phyloP scores from a whole-genome alignment of 129 eudicot species.

The Flaveria brownii region DNA sequence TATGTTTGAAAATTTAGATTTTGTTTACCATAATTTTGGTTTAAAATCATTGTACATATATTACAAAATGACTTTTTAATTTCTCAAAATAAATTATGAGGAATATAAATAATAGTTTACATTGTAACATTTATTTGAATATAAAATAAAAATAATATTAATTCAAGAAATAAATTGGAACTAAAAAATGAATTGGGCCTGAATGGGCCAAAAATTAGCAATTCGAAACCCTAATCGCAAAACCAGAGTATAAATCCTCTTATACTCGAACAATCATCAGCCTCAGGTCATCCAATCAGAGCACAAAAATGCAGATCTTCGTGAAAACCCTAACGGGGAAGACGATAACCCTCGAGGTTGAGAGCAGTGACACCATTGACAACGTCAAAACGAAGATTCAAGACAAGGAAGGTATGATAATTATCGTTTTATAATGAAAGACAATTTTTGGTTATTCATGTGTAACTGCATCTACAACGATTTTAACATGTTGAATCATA shows the following conservation, averaged over 20 bases:
- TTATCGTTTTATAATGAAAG: neutral
- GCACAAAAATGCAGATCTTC: slow-evolving; percentile 53
- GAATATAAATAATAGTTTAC: too few species aligned
- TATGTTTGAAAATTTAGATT: too few species aligned
- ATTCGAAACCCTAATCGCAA: slow-evolving; percentile 18
- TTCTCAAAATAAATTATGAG: too few species aligned
- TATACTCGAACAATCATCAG: neutral
- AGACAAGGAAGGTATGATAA: slow-evolving; percentile 51
- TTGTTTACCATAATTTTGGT: too few species aligned
- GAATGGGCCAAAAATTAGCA: slow-evolving; percentile 7
- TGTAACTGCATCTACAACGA: neutral
- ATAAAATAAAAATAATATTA: too few species aligned
- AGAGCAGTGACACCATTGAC: slow-evolving; percentile 54
- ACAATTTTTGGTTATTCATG: neutral
- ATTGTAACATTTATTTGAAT: too few species aligned
- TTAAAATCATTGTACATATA: too few species aligned
- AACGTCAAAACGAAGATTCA: slow-evolving; percentile 64
- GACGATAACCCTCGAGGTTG: slow-evolving; percentile 44
- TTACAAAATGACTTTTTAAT: too few species aligned
- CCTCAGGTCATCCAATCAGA: neutral
- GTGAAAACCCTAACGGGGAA: slow-evolving; percentile 67
- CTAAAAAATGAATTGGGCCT: slow-evolving; percentile 17
- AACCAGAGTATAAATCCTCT: neutral
- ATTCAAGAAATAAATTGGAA: too few species aligned
- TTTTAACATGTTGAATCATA: neutral